Base-by-base conservation (phyloP, 1,284 basidiomycete genomes). In the Fomitopsis pinicola region DNA sequence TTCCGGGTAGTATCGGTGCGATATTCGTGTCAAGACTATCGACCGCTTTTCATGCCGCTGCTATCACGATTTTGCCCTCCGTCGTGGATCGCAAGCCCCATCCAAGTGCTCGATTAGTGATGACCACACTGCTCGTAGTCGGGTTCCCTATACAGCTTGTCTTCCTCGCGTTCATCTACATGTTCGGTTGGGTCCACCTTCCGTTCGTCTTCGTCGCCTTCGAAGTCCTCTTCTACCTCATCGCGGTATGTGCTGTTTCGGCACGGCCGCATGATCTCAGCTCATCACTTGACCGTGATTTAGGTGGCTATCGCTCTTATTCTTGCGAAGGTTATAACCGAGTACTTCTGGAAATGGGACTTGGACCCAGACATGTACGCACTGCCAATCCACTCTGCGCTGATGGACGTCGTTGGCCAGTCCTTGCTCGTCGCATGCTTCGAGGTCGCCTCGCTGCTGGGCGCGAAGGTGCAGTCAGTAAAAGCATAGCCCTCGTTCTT, bases 301-400 rank as follows among this genome's bases (percentile, higher is more conserved):
- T 67, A 94, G 93, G 86, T 91, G 36, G 71, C 79, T 5, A 77
- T 87, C 62, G 94, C 94, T 0, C 80, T 98, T 6, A 46, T 81
- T 36, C 72, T 92, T 28, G 92, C 92, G 0, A 86, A 84, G 57
- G 69, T 74, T 10, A 79, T 97, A 38, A 96, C 95, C 0, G 77
- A 87, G 50, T 85, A 88, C 70, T 82, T 98, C 44, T 98, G 95
- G 95, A 84, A 83, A 26, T 84, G 81, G 61, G 82, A 88, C 42
- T 82, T 90, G 54, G 97, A 98, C 73, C 97, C 97, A 12, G 95
- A 97, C 74, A 91, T 92, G 75, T 97, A 98, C 73, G 94, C 94
- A 2, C 78, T 98, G 19, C 97, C 97, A 2, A 86, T 97, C 42
- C 93, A 97, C 66, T 94, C 92, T 1, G 91, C 94, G 0, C 73